Evolutionary conservation across 108 stramenopile genomes (phyloP).

Genomic region (Cyclostephanos invisitatus): DNA sequence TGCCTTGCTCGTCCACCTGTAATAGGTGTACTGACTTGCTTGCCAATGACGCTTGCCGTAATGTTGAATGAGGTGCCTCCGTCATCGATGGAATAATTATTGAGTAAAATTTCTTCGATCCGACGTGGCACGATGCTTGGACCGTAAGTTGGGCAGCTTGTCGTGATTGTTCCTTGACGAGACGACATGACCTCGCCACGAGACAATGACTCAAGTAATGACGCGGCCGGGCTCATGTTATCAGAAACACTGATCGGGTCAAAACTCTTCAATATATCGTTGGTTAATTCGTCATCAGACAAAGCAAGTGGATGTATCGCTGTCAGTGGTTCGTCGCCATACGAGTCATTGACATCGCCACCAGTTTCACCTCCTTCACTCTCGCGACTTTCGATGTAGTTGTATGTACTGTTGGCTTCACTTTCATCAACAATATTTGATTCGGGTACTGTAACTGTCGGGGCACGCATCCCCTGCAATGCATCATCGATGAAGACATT

Average conservation of each 20-base stretch:
- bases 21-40: conserved; percentile 1
- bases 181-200: conserved; percentile 1
- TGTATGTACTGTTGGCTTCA: background rate
- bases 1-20: conserved; percentile 24
- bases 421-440: background rate
- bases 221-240: conserved; percentile 16
- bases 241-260: conserved; percentile 23
- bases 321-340: conserved; percentile 1
- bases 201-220: conserved; percentile 15
- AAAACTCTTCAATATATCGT: conserved; percentile 13
- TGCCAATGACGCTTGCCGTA: background rate
- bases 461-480: conserved; percentile 34
- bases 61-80: background rate
- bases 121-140: conserved; percentile 38
- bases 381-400: conserved; percentile 27
- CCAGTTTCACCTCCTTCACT: background rate
- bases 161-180: conserved; percentile 15
- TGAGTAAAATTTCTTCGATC: conserved; percentile 4
- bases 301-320: conserved; percentile 12
- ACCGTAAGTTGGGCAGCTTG: conserved; percentile 39
- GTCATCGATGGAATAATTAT: background rate
- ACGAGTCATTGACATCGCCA: background rate
- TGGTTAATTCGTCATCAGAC: conserved; percentile 10
- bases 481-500: background rate
- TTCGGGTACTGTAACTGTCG: conserved; percentile 17